Base-by-base conservation (phyloP, 768 basidiomycete genomes). In the Nevesoporus exiguus region DNA sequence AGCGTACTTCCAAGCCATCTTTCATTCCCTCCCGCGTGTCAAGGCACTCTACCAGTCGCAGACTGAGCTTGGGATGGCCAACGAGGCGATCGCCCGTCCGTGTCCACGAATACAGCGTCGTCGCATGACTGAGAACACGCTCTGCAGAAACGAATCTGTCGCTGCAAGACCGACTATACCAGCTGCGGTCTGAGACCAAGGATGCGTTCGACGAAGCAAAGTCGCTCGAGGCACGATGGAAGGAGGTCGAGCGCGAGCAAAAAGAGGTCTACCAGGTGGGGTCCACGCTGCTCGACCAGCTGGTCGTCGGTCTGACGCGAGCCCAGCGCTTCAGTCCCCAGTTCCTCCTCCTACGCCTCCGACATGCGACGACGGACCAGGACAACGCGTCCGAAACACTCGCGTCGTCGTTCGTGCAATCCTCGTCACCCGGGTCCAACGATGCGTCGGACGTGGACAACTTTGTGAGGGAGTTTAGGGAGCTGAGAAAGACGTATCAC, bases 151-250 rank as follows among this genome's bases (percentile, higher is more conserved):
- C 82, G 61, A 95, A 93, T 66, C 72, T 93, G 40, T 76, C 83
- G 10, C 72, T 93, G 13, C 87, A 94, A 67, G 86, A 93, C 37
- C 76, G 74, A 10, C 74, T 98, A 21, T 89, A 91, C 62, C 75
- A 78, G 40, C 73, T 98, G 37, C 77, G 96, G 31, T 76, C 85
- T 2, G 88, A 93, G 57, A 96, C 95, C 0, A 82, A 94, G 62
- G 86, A 85, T 21, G 85, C 90, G 0, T 98, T 96, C 61, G 86
- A 93, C 61, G 82, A 95, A 56, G 93, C 95, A 3, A 89, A 91
- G 66, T 67, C 77, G 17, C 72, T 96, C 24, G 93, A 97, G 71
- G 75, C 77, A 0, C 77, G 89, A 27, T 96, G 93, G 93, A 85
- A 83, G 60, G 90, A 90, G 47, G 65, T 97, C 7, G 93, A 97